phyloP scores from a whole-genome alignment of 805 yeast genomes.

The Jamesozyma spencerorum region DNA sequence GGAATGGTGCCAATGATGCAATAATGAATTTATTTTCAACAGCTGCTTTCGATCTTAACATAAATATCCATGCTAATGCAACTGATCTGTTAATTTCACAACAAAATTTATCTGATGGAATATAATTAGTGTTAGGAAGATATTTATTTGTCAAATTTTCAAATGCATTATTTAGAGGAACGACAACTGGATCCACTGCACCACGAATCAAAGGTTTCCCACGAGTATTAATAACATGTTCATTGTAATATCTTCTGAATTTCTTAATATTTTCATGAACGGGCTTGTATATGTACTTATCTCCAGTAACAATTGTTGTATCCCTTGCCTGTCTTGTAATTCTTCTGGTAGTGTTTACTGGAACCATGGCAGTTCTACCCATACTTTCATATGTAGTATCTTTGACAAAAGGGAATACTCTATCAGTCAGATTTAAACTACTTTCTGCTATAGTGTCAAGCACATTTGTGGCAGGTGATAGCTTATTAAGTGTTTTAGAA shows the following conservation, averaged over 20 bases:
- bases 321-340: conserved; percentile 31
- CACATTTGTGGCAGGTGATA: conserved; percentile 38
- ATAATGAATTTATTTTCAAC: neutral
- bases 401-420: conserved; percentile 48
- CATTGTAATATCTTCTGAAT: conserved; percentile 42
- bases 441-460: conserved; percentile 49
- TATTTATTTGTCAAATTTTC: conserved; percentile 36
- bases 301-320: conserved; percentile 25
- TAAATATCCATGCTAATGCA: conserved; percentile 34
- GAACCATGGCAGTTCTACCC: conserved; percentile 41
- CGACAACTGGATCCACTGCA: conserved; percentile 52
- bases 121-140: conserved; percentile 39
- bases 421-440: conserved; percentile 50
- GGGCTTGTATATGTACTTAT: conserved; percentile 37
- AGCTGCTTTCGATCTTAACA: conserved; percentile 25
- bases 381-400: conserved; percentile 43
- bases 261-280: conserved; percentile 39
- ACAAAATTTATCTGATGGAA: conserved; percentile 36
- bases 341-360: conserved; percentile 39
- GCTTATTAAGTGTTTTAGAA: conserved; percentile 28
- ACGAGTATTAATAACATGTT: conserved; percentile 37
- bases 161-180: conserved; percentile 50
- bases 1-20: conserved; percentile 27
- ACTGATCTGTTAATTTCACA: conserved; percentile 53
- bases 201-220: conserved; percentile 49